Evolutionary conservation across 345 rosid genomes (phyloP).

Genomic region (Adansonia digitata): DNA sequence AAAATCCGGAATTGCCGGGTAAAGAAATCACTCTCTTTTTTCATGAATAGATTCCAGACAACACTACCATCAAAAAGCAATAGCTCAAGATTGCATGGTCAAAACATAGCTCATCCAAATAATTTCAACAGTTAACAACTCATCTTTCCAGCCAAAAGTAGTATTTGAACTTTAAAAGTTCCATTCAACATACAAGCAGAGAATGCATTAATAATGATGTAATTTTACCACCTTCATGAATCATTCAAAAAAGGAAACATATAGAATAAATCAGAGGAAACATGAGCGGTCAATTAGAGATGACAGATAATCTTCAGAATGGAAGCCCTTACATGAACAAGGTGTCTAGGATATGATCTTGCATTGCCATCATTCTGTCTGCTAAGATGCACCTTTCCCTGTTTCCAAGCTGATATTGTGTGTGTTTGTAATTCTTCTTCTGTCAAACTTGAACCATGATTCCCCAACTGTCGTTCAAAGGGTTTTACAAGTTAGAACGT

Average conservation of each 20-base stretch:
- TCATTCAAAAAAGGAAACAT: background rate
- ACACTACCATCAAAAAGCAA: background rate
- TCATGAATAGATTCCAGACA: slow-evolving; percentile 1
- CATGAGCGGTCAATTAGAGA: background rate
- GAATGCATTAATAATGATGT: background rate
- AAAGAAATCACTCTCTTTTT: background rate
- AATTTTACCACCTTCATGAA: background rate
- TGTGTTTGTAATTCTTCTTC: slow-evolving; percentile 83
- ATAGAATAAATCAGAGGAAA: background rate
- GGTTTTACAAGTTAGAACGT: background rate
- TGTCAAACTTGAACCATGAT: slow-evolving; percentile 72
- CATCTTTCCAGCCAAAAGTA: background rate
- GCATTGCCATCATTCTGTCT: slow-evolving; percentile 65
- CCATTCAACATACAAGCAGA: background rate
- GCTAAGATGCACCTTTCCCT: slow-evolving; percentile 60
- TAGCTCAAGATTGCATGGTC: background rate
- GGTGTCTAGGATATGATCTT: slow-evolving; percentile 39
- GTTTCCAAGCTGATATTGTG: slow-evolving; percentile 91
- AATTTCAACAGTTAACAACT: background rate
- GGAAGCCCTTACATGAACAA: slow-evolving; percentile 50
- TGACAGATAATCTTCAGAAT: background rate
- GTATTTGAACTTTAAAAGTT: background rate
- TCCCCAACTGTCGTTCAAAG: slow-evolving; percentile 55
- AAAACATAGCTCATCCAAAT: background rate
- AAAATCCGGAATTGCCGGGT: background rate